These are phyloP conservation scores for Penicillium sp. DNA, from an alignment of 2,329 filamentous ascomycete genomes.

Conservation along the genomic window DNA sequence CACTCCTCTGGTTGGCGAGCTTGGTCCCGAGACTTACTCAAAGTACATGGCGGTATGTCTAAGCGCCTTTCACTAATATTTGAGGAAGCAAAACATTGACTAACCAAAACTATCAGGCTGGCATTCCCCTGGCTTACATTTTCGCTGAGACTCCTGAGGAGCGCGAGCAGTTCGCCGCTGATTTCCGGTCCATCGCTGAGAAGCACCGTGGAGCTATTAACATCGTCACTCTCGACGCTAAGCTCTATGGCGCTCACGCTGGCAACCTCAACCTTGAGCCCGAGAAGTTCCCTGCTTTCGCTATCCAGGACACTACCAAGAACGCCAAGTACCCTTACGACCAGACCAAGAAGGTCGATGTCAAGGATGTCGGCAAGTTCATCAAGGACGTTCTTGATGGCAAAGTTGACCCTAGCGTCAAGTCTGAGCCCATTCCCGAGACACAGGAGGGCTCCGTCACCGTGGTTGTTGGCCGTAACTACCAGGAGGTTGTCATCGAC, in stretches of 20 bases:
- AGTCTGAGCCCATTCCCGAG: conserved; percentile 96
- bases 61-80: background rate
- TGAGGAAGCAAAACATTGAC: conserved; percentile 1
- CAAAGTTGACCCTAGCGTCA: conserved; percentile 93
- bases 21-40: conserved; percentile 94
- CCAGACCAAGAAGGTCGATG: conserved; percentile 74
- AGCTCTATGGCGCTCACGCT: conserved; percentile 89
- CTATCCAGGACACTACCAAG: conserved; percentile 92
- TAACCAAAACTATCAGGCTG: conserved; percentile 52
- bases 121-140: conserved; percentile 93
- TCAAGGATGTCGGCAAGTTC: conserved; percentile 73
- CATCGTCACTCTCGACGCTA: conserved; percentile 96
- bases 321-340: conserved; percentile 97
- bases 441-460: conserved; percentile 85
- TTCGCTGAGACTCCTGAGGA: conserved; percentile 91
- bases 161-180: conserved; percentile 72
- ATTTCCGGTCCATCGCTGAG: conserved; percentile 82
- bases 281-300: conserved; percentile 94
- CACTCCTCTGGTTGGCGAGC: conserved; percentile 89
- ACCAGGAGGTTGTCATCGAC: conserved; percentile 86
- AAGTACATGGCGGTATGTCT: conserved; percentile 77
- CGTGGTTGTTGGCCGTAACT: conserved; percentile 88
- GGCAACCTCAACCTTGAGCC: conserved; percentile 95
- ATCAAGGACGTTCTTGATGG: conserved; percentile 80
- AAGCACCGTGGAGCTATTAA: conserved; percentile 93